Conservation (phyloP, 2,329 filamentous ascomycete species). For the Aspergillus sp. region DNA sequence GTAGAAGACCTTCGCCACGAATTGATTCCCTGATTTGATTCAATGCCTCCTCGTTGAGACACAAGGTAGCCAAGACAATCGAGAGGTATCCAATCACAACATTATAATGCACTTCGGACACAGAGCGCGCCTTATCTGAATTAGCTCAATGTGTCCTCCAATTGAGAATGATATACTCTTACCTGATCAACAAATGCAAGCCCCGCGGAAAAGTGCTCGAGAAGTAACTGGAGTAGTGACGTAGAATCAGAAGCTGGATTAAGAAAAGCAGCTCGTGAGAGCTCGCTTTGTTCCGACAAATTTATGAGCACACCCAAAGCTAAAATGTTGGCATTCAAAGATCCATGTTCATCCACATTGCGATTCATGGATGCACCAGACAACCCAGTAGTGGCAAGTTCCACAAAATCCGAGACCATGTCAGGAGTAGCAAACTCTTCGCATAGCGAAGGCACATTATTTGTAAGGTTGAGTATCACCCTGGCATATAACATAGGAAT, state of each 20-base stretch:
- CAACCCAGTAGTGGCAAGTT: slow-evolving; percentile 39
- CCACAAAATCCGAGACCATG: slow-evolving; percentile 40
- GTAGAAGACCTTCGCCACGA: slow-evolving; percentile 50
- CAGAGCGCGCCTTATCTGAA: slow-evolving; percentile 50
- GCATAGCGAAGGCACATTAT: slow-evolving; percentile 72
- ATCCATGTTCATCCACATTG: slow-evolving; percentile 49
- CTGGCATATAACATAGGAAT: slow-evolving; percentile 57
- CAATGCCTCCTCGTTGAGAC: slow-evolving; percentile 56
- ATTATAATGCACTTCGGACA: slow-evolving; percentile 73
- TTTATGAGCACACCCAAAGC: slow-evolving; percentile 84
- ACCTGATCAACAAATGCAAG: slow-evolving; percentile 69
- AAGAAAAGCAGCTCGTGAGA: slow-evolving; percentile 58
- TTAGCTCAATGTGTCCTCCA: slow-evolving; percentile 13
- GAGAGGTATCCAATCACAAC: slow-evolving; percentile 86
- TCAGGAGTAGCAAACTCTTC: slow-evolving; percentile 61
- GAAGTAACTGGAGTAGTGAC: slow-evolving; percentile 60
- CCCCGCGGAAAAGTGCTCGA: slow-evolving; percentile 68
- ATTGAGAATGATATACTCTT: slow-evolving; percentile 35
- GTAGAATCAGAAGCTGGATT: slow-evolving; percentile 36
- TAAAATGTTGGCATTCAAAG: slow-evolving; percentile 74
- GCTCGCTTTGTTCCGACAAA: slow-evolving; percentile 73
- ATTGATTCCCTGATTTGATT: slow-evolving; percentile 46
- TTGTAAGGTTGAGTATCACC: slow-evolving; percentile 81
- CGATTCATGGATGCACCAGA: slow-evolving; percentile 32
- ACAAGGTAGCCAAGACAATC: slow-evolving; percentile 80